Evolutionary conservation across 2,329 filamentous ascomycete species (phyloP), one percentile per base, ranked within the genome.

Genomic region (Colletotrichum sp.): DNA sequence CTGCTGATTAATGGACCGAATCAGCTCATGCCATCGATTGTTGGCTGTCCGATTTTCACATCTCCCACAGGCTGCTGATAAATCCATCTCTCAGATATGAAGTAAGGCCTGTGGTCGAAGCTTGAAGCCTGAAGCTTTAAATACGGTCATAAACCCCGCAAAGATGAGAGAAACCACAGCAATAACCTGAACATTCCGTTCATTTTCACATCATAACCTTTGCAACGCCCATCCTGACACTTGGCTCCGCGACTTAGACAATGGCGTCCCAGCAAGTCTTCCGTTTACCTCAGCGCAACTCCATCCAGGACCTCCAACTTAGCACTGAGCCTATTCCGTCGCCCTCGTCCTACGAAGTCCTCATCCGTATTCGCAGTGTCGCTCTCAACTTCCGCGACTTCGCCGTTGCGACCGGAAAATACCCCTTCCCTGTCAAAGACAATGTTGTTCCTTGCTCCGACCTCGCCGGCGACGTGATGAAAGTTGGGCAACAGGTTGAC

Each of bases 391-490:
- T 80, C 74, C 81, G 84, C 30, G 84, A 85, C 64, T 67, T 82
- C 18, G 80, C 78, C n/a, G 80, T 85, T 28, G 79, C 80, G 10
- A 82, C 60, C 8, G 69, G 69, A 5, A 77, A 70, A 12, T 85
- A 85, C 69, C 83, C 82, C 3, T 76, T 84, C 15, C 76, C 80
- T 0, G 78, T 82, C n/a, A 83, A 83, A 66, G 79, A 82, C 5
- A 73, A 83, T 6, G 80, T 86, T 2, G 77, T 85, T 12, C 85
- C 84, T 8, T 82, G 82, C 77, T 84, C 81, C 16, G 85, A 87
- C 52, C 78, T 81, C 60, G 82, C 85, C 2, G 84, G 85, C 52
- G 81, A 82, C 10, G 79, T 87, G 30, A 79, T 82, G 6, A 57
- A 80, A 65, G 79, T 82, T 9, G 84, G 83, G 8, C 74, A 75